phyloP scores from a whole-genome alignment of 768 basidiomycete species.

The Royoungia palumana region DNA sequence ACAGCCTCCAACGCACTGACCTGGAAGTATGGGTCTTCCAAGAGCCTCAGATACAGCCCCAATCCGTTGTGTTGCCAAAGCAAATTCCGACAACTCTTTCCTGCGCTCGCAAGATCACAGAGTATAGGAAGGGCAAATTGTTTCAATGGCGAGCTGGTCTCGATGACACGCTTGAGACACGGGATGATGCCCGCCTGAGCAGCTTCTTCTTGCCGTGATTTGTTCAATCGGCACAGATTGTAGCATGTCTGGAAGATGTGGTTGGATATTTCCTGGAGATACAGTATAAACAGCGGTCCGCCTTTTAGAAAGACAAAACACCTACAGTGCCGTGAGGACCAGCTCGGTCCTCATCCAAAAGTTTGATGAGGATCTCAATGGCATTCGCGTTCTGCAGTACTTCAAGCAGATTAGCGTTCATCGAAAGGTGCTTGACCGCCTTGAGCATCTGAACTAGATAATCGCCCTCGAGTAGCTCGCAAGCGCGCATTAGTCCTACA shows the following conservation, averaged over 20 bases:
- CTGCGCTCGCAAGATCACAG: constrained; percentile 93
- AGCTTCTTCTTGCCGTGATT: constrained; percentile 93
- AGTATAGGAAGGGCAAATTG: constrained; percentile 97
- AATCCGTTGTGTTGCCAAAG: constrained; percentile 96
- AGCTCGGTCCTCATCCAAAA: constrained; percentile 76
- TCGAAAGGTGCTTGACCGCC: constrained; percentile 94
- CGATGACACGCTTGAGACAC: constrained; percentile 83
- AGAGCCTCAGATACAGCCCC: constrained; percentile 67
- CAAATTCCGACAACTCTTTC: constrained; percentile 85
- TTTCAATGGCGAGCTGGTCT: constrained; percentile 86
- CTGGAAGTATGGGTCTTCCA: constrained; percentile 88
- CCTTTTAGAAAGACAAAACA: constrained; percentile 8
- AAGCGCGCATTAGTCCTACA: constrained; percentile 81
- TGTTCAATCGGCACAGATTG: constrained; percentile 93
- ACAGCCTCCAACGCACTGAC: constrained; percentile 90
- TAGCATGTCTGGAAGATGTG: constrained; percentile 97
- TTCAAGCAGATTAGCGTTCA: constrained; percentile 86
- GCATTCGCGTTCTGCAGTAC: constrained; percentile 95
- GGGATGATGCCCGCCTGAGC: constrained; percentile 95
- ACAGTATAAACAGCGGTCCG: background rate
- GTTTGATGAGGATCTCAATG: constrained; percentile 83
- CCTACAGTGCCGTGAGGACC: constrained; percentile 79
- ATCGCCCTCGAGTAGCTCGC: constrained; percentile 83
- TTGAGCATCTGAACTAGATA: constrained; percentile 88
- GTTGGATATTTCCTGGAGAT: constrained; percentile 85